Evolutionary conservation across 768 basidiomycete genomes (phyloP), one percentile per base, ranked within the genome.

Genomic region (Clitopilus hobsonii): DNA sequence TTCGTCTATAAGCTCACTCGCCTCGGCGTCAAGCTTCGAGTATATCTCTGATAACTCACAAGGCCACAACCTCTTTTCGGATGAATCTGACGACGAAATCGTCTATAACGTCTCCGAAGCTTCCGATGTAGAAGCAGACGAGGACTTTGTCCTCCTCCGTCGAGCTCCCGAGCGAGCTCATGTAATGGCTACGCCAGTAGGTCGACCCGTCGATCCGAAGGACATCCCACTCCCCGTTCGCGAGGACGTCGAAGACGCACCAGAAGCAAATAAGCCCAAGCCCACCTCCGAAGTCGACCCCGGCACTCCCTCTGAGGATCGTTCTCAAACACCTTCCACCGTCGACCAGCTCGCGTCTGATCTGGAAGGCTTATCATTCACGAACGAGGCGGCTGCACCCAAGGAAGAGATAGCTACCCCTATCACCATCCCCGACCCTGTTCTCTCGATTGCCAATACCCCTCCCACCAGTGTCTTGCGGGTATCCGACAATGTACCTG

Each of bases 51-150:
- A 45, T 45, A 27, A 14, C 26, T 51, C 49, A 1, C 22, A 22
- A 10, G 22, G 41, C 24, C 16, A 41, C 49, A 57, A 47, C 49
- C 27, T 57, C 45, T 27, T 57, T 23, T 63, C 66, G 8, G 70
- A 71, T 54, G 69, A 73, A 45, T 80, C 78, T 0, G 82, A 81
- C 60, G 83, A 85, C 58, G 80, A 84, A 63, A 80, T 85, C 41
- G 78, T 84, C 18, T 83, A 77, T 74, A 69, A 63, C 36, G 60
- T 76, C 45, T 72, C 79, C 36, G 73, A 74, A 26, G 63, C 64
- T 36, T 66, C 65, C 11, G 65, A 66, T 65, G 53, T 57, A 62
- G 23, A 65, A 56, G 76, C 75, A 10, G 80, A 80, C 59, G 74
- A 79, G 48, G 82, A 83, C 54, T 81, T 78, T 62, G 76, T 83